Conservation (phyloP, 164 flowering plant species). For the Cinnamomum micranthum region DNA sequence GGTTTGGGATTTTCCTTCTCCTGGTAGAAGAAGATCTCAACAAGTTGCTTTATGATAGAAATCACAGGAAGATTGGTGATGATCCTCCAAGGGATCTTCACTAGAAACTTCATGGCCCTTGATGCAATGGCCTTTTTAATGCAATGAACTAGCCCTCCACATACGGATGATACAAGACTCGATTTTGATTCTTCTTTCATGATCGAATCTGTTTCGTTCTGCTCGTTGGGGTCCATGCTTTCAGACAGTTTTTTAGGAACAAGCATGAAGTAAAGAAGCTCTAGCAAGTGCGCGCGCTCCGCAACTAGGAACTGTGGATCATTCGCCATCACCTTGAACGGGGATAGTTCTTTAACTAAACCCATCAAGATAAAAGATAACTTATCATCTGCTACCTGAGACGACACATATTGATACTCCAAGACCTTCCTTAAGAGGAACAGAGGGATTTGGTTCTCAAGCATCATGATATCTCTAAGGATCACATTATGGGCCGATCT, state of each 20-base stretch:
- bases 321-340: conserved; percentile 2
- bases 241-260: too few relatives aligned
- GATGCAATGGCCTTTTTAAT: not conserved
- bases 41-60: not conserved
- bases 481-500: conserved; percentile 6
- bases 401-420: not conserved
- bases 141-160: not conserved
- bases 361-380: not conserved
- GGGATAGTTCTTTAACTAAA: conserved; percentile 4
- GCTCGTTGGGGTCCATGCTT: too few relatives aligned
- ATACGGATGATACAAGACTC: too few relatives aligned
- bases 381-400: not conserved
- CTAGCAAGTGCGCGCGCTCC: not conserved
- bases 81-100: conserved; percentile 1
- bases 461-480: conserved; percentile 12
- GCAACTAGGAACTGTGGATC: not conserved
- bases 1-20: too few relatives aligned
- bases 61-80: not conserved
- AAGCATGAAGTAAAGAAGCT: too few relatives aligned
- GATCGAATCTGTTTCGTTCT: too few relatives aligned
- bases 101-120: not conserved
- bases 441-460: conserved; percentile 19
- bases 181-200: too few relatives aligned
- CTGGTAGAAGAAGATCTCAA: too few relatives aligned
- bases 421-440: not conserved